phyloP scores from a whole-genome alignment of 805 yeast genomes.

The Candida manassasensis region DNA sequence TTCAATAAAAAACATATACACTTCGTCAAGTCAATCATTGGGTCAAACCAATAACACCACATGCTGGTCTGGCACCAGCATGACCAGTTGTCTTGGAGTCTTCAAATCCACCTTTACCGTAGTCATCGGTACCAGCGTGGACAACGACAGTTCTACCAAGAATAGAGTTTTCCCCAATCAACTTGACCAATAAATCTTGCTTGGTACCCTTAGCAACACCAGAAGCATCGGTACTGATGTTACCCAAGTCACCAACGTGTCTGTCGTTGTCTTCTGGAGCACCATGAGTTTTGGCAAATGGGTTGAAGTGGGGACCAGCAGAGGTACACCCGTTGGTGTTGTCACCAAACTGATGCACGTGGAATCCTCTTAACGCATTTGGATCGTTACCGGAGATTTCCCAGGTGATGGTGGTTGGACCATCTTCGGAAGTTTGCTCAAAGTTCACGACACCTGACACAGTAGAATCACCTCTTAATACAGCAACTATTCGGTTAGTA shows the following conservation, averaged over 20 bases:
- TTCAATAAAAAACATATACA: too few relatives aligned
- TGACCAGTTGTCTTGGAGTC: conserved; percentile 94
- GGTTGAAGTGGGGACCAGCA: conserved; percentile 97
- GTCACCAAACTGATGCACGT: conserved; percentile 97
- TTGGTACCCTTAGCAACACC: conserved; percentile 92
- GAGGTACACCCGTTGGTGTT: conserved; percentile 98
- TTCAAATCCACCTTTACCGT: conserved; percentile 89
- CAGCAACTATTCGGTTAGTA: conserved; percentile 64
- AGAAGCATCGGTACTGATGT: conserved; percentile 76
- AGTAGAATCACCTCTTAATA: conserved; percentile 89
- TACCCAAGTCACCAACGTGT: conserved; percentile 97
- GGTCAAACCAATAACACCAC: conserved; percentile 91
- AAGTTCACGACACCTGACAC: conserved; percentile 85
- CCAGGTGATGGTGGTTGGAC: conserved; percentile 82
- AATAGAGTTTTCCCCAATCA: conserved; percentile 82
- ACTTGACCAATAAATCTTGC: conserved; percentile 71
- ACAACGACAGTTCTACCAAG: conserved; percentile 94
- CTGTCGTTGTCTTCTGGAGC: conserved; percentile 77
- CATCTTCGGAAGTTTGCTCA: conserved; percentile 74
- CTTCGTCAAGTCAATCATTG: conserved; percentile 23
- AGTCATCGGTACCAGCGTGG: conserved; percentile 89
- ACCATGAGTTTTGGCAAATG: conserved; percentile 85
- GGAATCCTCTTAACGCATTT: conserved; percentile 93
- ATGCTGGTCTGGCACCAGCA: conserved; percentile 97
- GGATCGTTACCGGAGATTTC: conserved; percentile 87